phyloP scores from a whole-genome alignment of 208 protist species.

The Herpetomonas tarakana region DNA sequence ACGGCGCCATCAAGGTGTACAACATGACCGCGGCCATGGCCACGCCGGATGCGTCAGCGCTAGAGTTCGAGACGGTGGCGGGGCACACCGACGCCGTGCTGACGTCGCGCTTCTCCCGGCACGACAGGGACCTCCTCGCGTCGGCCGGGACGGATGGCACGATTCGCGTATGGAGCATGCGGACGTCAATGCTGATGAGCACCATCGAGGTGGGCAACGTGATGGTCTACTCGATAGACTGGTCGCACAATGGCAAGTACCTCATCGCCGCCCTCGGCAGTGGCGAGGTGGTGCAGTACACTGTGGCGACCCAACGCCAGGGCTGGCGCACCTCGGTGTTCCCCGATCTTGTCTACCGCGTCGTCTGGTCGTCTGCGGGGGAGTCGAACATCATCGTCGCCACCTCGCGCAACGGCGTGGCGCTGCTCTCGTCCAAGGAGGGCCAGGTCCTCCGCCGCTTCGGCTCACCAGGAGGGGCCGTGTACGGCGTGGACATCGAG shows the following conservation, averaged over 20 bases:
- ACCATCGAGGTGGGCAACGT: conserved; percentile 57
- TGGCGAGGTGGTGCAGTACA: conserved; percentile 75
- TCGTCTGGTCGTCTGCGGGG: conserved; percentile 45
- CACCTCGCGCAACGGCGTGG: conserved; percentile 49
- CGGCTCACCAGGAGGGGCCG: conserved; percentile 26
- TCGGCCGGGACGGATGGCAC: conserved; percentile 76
- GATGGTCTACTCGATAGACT: conserved; percentile 75
- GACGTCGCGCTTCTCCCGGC: conserved; percentile 58
- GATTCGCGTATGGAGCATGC: conserved; percentile 86
- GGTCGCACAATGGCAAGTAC: conserved; percentile 83
- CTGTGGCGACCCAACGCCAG: conserved; percentile 56
- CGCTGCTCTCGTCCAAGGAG: conserved; percentile 59
- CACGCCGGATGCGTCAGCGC: neutral
- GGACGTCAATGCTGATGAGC: conserved; percentile 41
- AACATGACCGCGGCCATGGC: conserved; percentile 46
- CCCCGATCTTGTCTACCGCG: conserved; percentile 37
- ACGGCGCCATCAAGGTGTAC: conserved; percentile 74
- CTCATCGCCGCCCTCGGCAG: conserved; percentile 61
- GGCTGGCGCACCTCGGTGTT: conserved; percentile 59
- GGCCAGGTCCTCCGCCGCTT: conserved; percentile 76
- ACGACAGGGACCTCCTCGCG: conserved; percentile 79
- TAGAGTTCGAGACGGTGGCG: conserved; percentile 43
- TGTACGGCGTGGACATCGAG: conserved; percentile 75
- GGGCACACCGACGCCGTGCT: conserved; percentile 87
- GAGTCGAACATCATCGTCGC: conserved; percentile 55